Percentiles rank a stretch among this genome's conserved stretches.
Conservation (phyloP, 2,329 filamentous ascomycete genomes). For the Cytospora schulzeri region DNA sequence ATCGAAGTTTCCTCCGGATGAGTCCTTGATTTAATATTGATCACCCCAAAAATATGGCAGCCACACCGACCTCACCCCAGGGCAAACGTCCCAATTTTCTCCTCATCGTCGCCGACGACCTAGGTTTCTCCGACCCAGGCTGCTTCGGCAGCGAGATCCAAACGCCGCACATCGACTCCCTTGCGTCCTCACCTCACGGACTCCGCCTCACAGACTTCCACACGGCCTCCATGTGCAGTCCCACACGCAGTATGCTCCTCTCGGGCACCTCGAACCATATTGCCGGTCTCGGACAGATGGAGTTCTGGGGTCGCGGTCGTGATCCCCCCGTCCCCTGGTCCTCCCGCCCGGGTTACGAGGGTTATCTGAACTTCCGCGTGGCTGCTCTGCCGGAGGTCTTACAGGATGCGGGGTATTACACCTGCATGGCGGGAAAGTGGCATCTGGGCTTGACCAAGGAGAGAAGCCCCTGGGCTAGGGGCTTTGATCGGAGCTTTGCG, state of each 20-base stretch:
- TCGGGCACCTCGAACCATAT: constrained; percentile 61
- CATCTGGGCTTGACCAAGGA: constrained; percentile 55
- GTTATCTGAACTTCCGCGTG: constrained; percentile 36
- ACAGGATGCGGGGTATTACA: constrained; percentile 36
- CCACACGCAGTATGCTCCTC: constrained; percentile 61
- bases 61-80: background rate
- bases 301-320: constrained; percentile 45
- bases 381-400: constrained; percentile 36
- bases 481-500: constrained; percentile 62
- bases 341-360: constrained; percentile 35
- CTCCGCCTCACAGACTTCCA: constrained; percentile 61
- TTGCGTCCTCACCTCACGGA: constrained; percentile 44
- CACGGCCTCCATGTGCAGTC: constrained; percentile 60
- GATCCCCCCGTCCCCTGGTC: constrained; percentile 13
- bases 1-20: background rate
- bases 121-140: constrained; percentile 34
- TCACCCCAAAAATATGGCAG: background rate
- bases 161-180: constrained; percentile 57
- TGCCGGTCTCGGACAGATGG: constrained; percentile 55
- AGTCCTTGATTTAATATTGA: background rate
- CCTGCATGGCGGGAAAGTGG: constrained; percentile 39
- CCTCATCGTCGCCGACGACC: constrained; percentile 35
- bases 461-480: constrained; percentile 55
- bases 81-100: constrained; percentile 33
- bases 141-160: constrained; percentile 57